phyloP scores from a whole-genome alignment of 163 green algal genomes.

The Scenedesmus sp. region DNA sequence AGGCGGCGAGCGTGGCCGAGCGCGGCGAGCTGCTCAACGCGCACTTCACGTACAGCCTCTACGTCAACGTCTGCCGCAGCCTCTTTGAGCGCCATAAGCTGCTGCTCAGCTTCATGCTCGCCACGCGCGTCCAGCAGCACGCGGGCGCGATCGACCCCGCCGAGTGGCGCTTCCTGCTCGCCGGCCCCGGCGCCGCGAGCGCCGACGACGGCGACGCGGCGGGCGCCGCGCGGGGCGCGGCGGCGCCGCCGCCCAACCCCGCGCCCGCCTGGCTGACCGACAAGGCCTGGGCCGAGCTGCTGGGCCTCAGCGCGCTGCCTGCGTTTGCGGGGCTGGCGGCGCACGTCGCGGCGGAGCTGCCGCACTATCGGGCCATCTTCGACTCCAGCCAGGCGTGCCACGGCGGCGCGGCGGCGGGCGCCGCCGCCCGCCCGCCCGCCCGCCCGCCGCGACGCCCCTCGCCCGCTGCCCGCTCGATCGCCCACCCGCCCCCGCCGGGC shows the following conservation, averaged over 20 bases:
- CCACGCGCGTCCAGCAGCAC: constrained; percentile 73
- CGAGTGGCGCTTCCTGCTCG: constrained; percentile 80
- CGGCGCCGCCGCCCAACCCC: constrained; percentile 57
- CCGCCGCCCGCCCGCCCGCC: too few species aligned
- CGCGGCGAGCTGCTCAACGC: constrained; percentile 75
- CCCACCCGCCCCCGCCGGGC: too few species aligned
- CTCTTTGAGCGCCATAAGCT: constrained; percentile 91
- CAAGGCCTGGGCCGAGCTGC: constrained; percentile 80
- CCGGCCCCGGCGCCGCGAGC: constrained; percentile 56
- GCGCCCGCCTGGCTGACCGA: constrained; percentile 78
- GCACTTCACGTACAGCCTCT: constrained; percentile 83
- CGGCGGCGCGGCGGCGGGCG: too few species aligned
- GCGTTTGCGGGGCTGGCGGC: constrained; percentile 67
- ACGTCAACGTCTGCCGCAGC: constrained; percentile 82
- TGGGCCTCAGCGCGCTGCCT: constrained; percentile 72
- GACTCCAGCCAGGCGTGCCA: constrained; percentile 69
- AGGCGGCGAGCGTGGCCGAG: constrained; percentile 62
- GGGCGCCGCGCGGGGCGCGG: neutral
- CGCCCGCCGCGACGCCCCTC: too few species aligned
- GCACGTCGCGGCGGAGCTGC: constrained; percentile 62
- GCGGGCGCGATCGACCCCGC: constrained; percentile 60
- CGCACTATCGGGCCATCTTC: constrained; percentile 76
- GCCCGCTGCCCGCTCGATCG: too few species aligned
- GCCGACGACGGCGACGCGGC: constrained; percentile 15
- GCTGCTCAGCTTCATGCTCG: constrained; percentile 80